Percentiles rank a stretch among this genome's conserved stretches.
Conservation (phyloP, 1,139 yeast genomes). For the Komagataea norvegica region DNA sequence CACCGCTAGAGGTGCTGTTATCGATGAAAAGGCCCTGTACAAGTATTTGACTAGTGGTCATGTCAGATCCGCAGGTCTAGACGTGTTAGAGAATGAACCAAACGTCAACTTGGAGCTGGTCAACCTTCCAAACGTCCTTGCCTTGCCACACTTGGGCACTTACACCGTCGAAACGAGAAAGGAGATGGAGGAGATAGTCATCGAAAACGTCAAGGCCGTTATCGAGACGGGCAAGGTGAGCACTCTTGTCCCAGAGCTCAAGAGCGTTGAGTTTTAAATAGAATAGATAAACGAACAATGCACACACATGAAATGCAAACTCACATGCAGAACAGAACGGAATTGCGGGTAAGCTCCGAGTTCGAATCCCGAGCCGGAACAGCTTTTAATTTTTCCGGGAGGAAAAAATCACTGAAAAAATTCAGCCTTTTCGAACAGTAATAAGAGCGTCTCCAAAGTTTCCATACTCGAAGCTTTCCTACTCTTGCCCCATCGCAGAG, state of each 20-base stretch:
- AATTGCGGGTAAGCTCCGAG: no score
- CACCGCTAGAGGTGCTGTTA: conserved; percentile 72
- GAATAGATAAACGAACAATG: background rate
- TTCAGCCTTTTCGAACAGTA: no score
- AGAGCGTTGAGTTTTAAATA: conserved; percentile 24
- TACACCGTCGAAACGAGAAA: conserved; percentile 54
- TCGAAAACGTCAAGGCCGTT: conserved; percentile 34
- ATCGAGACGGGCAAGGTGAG: conserved; percentile 56
- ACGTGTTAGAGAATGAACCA: conserved; percentile 86
- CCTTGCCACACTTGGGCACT: conserved; percentile 84
- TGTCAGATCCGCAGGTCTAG: conserved; percentile 70
- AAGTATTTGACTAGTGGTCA: conserved; percentile 63
- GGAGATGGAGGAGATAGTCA: conserved; percentile 51
- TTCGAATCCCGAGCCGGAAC: no score
- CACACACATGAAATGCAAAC: no score
- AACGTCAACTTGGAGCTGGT: conserved; percentile 53
- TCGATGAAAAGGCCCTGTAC: conserved; percentile 61
- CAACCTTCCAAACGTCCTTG: conserved; percentile 49
- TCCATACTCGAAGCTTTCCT: no score
- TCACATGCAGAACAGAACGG: no score
- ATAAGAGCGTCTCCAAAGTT: no score
- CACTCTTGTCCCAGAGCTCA: conserved; percentile 65
- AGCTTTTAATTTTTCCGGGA: no score
- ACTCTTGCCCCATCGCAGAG: no score
- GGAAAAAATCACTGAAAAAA: no score